Base-by-base conservation (phyloP, 2,329 filamentous ascomycete genomes). In the Cordyceps fumosorosea region DNA sequence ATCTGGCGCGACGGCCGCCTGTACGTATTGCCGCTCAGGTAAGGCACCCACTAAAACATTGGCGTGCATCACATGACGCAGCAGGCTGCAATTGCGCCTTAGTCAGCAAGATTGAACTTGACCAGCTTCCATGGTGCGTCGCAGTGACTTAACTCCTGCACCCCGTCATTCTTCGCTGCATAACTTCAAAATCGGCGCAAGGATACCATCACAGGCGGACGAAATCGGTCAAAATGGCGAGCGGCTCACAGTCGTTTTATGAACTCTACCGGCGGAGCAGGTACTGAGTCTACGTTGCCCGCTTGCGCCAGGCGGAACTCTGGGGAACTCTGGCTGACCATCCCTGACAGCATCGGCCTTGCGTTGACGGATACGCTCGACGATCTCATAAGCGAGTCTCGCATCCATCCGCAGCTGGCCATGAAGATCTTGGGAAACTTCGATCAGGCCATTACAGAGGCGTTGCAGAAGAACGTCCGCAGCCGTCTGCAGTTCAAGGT, bases 361-460 rank as follows among this genome's bases (percentile, higher is more conserved):
- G 89, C 93, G 63, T 84, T 99, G 70, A 97, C 93, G 60, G 96
- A 99, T 78, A 96, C 93, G 61, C 92, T 99, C 71, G 95, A 99
- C 78, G 91, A 96, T 72, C 83, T 99, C 68, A 98, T 99, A 77
- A 93, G 90, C 73, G 89, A 93, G 68, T 89, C 92, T 71, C 90
- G 91, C 68, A 98, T 99, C 78, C 93, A 98, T 78, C 95, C 95
- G 32, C 95, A 99, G 80, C 86, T 99, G 51, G 95, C 95, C 56
- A 98, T 99, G 91, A 96, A 96, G 83, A 96, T 99, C 66, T 85
- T 99, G 65, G 87, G 88, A 68, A 96, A 96, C 78, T 99, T 98
- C 75, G 95, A 99, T 77, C 89, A 92, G 70, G 89, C 90, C 51
- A 92, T 99, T 61, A 90, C 95, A 18, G 92, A 97, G 71, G 90